phyloP scores from a whole-genome alignment of 164 flowering plant species.

The Vitis amurensis region DNA sequence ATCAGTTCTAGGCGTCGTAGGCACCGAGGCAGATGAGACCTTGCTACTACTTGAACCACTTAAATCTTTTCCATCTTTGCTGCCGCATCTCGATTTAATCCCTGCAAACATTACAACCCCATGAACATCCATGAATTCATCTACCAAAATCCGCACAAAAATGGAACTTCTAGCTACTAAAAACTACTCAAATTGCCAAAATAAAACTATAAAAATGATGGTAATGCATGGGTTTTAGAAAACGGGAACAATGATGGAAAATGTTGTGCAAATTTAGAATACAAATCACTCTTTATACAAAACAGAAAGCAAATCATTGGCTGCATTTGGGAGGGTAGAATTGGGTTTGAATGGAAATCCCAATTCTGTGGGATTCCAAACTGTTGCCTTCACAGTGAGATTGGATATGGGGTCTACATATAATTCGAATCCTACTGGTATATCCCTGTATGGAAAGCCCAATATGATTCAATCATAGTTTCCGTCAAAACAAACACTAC shows the following conservation, averaged over 20 bases:
- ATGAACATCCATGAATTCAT: background rate
- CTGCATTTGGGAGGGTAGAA: no score
- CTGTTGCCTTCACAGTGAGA: no score
- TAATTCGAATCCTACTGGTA: background rate
- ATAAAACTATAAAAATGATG: background rate
- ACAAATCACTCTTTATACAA: background rate
- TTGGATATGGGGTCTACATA: background rate
- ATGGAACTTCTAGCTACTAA: background rate
- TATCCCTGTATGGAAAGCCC: background rate
- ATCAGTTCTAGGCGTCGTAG: conserved; percentile 57
- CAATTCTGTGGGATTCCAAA: no score
- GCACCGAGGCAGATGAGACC: conserved; percentile 26
- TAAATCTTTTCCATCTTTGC: conserved; percentile 34
- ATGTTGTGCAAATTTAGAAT: no score
- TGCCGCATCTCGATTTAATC: conserved; percentile 22
- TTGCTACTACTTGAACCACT: conserved; percentile 43
- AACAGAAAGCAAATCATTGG: background rate
- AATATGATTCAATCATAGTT: background rate
- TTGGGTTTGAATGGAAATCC: no score
- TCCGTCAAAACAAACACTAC: no score
- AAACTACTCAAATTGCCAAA: background rate
- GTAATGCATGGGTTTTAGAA: no score
- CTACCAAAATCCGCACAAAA: background rate
- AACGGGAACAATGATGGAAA: background rate
- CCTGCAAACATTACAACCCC: conserved; percentile 27